Conservation (phyloP, 768 basidiomycete species). For the Crucibulum laeve region DNA sequence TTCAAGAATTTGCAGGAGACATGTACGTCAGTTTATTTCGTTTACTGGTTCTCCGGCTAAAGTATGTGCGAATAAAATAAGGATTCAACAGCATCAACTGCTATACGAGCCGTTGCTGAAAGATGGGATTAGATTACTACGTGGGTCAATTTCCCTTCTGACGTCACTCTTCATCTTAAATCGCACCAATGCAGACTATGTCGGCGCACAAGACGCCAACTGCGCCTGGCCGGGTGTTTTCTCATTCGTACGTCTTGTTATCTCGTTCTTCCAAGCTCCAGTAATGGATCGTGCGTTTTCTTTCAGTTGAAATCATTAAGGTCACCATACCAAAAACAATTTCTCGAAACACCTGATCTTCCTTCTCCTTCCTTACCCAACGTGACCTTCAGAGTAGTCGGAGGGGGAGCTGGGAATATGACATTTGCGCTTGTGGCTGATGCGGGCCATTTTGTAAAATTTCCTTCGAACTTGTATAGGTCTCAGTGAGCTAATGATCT, state of each 20-base stretch:
- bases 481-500: background rate
- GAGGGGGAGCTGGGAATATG: conserved; percentile 26
- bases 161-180: background rate
- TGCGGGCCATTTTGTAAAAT: conserved; percentile 27
- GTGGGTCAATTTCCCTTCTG: conserved; percentile 12
- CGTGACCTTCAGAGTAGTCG: conserved; percentile 19
- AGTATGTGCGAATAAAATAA: conserved; percentile 1
- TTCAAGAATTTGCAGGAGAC: conserved; percentile 13
- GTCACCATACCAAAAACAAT: conserved; percentile 19
- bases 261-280: background rate
- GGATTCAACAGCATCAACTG: conserved; percentile 14
- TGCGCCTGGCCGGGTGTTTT: conserved; percentile 23
- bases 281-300: background rate
- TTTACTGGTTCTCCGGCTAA: background rate
- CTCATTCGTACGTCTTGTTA: conserved; percentile 14
- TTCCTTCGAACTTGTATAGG: background rate
- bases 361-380: conserved; percentile 19
- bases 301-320: conserved; percentile 20
- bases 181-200: conserved; percentile 15
- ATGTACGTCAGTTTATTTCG: conserved; percentile 8
- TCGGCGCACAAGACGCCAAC: conserved; percentile 24
- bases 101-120: conserved; percentile 19
- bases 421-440: conserved; percentile 24
- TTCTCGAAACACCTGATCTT: conserved; percentile 19
- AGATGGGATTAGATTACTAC: conserved; percentile 22